phyloP scores from a whole-genome alignment of 345 rosid species.

The Hibiscus syriacus region DNA sequence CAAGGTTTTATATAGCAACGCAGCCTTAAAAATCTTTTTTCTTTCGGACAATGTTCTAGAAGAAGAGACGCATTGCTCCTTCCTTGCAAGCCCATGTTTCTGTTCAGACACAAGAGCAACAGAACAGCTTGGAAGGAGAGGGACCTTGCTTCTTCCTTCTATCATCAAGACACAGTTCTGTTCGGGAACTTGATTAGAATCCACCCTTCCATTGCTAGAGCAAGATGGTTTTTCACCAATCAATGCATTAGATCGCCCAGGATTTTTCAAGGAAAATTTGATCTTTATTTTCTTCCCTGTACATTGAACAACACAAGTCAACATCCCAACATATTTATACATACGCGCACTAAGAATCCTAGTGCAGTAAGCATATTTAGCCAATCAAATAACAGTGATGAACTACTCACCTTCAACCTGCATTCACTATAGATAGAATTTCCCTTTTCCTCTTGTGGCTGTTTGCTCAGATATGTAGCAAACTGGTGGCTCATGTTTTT shows the following conservation, averaged over 20 bases:
- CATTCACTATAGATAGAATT: constrained; percentile 12
- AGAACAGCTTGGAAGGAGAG: not conserved
- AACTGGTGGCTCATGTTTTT: constrained; percentile 46
- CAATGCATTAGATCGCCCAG: not conserved
- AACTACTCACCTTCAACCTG: constrained; percentile 24
- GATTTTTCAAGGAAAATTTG: constrained; percentile 32
- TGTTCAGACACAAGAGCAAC: not conserved
- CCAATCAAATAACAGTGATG: not conserved
- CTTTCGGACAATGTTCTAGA: not conserved
- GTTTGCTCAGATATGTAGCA: constrained; percentile 20
- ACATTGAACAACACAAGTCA: constrained; percentile 9
- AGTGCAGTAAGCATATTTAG: not conserved
- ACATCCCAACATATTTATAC: not conserved
- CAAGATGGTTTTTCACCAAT: not conserved
- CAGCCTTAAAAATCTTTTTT: constrained; percentile 1
- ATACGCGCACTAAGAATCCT: not conserved
- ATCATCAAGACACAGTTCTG: not conserved
- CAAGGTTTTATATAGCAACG: constrained; percentile 24
- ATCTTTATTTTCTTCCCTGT: constrained; percentile 45
- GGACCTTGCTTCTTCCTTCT: no score
- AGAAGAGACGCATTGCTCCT: not conserved
- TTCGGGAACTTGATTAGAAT: not conserved
- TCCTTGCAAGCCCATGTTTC: not conserved
- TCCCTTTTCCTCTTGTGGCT: constrained; percentile 32
- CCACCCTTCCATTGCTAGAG: constrained; percentile 12